phyloP scores from a whole-genome alignment of 352 stramenopile species.

The Pilasporangium apinafurcum region DNA sequence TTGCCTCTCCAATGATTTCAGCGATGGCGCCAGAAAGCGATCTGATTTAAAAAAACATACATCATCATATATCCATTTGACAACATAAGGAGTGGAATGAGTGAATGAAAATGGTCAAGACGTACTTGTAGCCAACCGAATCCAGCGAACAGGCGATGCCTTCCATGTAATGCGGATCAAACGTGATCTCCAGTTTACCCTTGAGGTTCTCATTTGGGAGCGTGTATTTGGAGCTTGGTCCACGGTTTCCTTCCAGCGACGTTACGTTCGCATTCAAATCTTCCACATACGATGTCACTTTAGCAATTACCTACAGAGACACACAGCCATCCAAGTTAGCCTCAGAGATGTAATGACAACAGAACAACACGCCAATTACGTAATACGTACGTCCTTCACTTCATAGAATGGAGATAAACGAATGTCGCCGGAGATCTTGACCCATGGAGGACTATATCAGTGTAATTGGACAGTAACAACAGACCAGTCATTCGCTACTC shows the following conservation, averaged over 20 bases:
- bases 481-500: neutral
- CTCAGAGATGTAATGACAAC: conserved; percentile 1
- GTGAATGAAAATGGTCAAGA: neutral
- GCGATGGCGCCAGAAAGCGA: conserved; percentile 73
- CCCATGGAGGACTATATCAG: conserved; percentile 85
- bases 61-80: neutral
- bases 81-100: neutral
- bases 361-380: neutral
- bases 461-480: no score
- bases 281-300: conserved; percentile 79
- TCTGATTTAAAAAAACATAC: conserved; percentile 8
- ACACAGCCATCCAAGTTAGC: conserved; percentile 5
- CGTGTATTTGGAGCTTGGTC: conserved; percentile 89
- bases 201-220: conserved; percentile 72
- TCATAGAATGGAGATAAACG: conserved; percentile 91
- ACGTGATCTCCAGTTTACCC: conserved; percentile 86
- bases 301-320: conserved; percentile 45
- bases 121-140: conserved; percentile 82
- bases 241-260: conserved; percentile 72
- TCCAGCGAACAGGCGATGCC: conserved; percentile 91
- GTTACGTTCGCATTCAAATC: conserved; percentile 84
- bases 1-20: conserved; percentile 69
- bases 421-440: conserved; percentile 88
- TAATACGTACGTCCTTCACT: conserved; percentile 67
- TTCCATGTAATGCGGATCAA: conserved; percentile 75